Evolutionary conservation across 2,329 filamentous ascomycete species (phyloP), one percentile per base, ranked within the genome.

Genomic region (Claviceps africana): DNA sequence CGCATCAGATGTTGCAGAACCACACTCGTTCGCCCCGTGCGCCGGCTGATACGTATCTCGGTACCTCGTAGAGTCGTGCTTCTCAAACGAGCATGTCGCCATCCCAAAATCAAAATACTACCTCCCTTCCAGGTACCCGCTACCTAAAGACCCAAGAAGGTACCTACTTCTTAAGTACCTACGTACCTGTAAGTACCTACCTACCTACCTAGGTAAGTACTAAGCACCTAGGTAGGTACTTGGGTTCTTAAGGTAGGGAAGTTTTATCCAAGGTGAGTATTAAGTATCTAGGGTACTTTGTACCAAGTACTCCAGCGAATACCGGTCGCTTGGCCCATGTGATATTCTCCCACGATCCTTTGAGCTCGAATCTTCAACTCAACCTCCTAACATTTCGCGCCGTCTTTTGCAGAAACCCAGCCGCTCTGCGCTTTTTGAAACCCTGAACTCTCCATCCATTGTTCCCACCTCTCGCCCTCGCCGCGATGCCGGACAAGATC

Each of bases 401-500:
- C 39, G 13, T n/a, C 10, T 13, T 35, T 4, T 6, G 31, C 31
- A 33, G 9, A 15, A 9, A 37, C n/a, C 17, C 17, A n/a, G 17
- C 17, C 5, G 35, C 35, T n/a, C n/a, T n/a, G 17, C 21, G 15
- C 37, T 31, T n/a, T 30, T 39, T 8, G 22, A 3, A 11, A 11
- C 21, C 25, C n/a, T 30, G 15, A 21, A 45, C 22, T 22, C n/a
- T 43, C 6, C 37, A 33, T 19, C 37, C 3, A 17, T 19, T 9
- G 21, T n/a, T 39, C 11, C 11, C 21, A 45, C 19, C 47, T 28
- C 17, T 25, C 22, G 17, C 35, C 35, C n/a, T 54, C 55, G 31
- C 11, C 25, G 17, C 49, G 59, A 90, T 89, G 85, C 78, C 81
- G 9, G 83, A 86, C 64, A 76, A 81, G 57, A 82, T 91, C 48